phyloP scores from a whole-genome alignment of 2,329 filamentous ascomycete species.

The Cladosporium sp. region DNA sequence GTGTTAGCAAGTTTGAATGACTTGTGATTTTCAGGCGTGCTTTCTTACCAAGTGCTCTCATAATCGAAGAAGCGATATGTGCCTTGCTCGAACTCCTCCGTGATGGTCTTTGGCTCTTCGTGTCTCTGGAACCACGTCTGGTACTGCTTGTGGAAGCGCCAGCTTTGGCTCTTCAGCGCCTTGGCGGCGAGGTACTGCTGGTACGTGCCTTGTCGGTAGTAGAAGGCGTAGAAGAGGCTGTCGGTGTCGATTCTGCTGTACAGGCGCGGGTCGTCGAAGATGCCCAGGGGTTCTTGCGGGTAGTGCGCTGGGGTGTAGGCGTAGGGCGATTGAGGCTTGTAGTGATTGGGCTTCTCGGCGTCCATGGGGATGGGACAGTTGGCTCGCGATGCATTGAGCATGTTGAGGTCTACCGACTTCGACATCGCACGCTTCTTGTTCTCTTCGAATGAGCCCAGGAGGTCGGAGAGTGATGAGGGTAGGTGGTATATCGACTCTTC shows the following conservation, averaged over 20 bases:
- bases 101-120: constrained; percentile 97
- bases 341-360: constrained; percentile 75
- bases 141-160: constrained; percentile 99
- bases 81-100: constrained; percentile 97
- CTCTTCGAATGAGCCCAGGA: constrained; percentile 85
- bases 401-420: constrained; percentile 60
- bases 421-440: constrained; percentile 67
- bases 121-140: constrained; percentile 99
- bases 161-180: constrained; percentile 96
- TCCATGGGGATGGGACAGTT: constrained; percentile 73
- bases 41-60: constrained; percentile 88
- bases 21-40: background rate
- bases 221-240: constrained; percentile 97
- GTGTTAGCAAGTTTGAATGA: background rate
- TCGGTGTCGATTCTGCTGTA: constrained; percentile 91
- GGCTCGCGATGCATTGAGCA: constrained; percentile 71
- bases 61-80: constrained; percentile 99
- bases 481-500: constrained; percentile 91
- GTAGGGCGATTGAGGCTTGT: constrained; percentile 77
- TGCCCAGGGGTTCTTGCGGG: constrained; percentile 83
- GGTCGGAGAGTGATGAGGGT: constrained; percentile 79
- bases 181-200: constrained; percentile 95
- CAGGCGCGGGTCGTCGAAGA: constrained; percentile 85
- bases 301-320: constrained; percentile 74
- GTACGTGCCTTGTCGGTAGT: constrained; percentile 94